These are phyloP conservation scores for Trypanosoma congolense DNA, from an alignment of 208 protist genomes.

Conservation along the genomic window DNA sequence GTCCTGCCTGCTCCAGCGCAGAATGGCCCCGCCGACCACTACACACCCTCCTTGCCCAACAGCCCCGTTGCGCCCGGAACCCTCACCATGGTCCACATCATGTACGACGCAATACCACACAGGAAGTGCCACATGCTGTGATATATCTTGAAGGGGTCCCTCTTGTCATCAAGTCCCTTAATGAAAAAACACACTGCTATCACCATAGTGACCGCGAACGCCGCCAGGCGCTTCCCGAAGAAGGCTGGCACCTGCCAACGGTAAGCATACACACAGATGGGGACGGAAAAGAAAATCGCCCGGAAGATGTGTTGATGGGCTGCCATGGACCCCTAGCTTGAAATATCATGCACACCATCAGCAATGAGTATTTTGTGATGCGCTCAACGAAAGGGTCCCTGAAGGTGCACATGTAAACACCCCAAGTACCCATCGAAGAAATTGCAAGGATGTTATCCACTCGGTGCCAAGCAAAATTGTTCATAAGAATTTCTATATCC, in stretches of 20 bases:
- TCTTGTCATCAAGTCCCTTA: slow-evolving; percentile 46
- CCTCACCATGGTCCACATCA: slow-evolving; percentile 41
- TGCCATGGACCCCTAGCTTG: slow-evolving; percentile 75
- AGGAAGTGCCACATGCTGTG: slow-evolving; percentile 79
- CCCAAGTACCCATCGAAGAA: slow-evolving; percentile 43
- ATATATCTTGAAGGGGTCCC: slow-evolving; percentile 62
- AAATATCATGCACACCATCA: slow-evolving; percentile 48
- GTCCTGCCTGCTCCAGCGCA: too few species aligned
- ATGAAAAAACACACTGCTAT: slow-evolving; percentile 43
- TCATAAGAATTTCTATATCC: slow-evolving; percentile 39
- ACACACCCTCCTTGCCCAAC: background rate
- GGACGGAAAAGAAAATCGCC: slow-evolving; percentile 39
- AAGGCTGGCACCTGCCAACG: slow-evolving; percentile 13
- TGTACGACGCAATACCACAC: slow-evolving; percentile 42
- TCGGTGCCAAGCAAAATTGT: slow-evolving; percentile 63
- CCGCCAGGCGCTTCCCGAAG: slow-evolving; percentile 14
- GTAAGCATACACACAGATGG: slow-evolving; percentile 41
- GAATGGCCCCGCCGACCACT: background rate
- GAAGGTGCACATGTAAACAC: slow-evolving; percentile 37
- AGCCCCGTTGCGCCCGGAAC: slow-evolving; percentile 2
- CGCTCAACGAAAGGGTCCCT: slow-evolving; percentile 32
- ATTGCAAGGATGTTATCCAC: slow-evolving; percentile 72
- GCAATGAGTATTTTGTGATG: slow-evolving; percentile 38
- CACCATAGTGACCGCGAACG: slow-evolving; percentile 26
- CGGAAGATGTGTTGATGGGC: slow-evolving; percentile 47